Evolutionary conservation across 345 rosid genomes (phyloP).

Genomic region (Psidium guajava): DNA sequence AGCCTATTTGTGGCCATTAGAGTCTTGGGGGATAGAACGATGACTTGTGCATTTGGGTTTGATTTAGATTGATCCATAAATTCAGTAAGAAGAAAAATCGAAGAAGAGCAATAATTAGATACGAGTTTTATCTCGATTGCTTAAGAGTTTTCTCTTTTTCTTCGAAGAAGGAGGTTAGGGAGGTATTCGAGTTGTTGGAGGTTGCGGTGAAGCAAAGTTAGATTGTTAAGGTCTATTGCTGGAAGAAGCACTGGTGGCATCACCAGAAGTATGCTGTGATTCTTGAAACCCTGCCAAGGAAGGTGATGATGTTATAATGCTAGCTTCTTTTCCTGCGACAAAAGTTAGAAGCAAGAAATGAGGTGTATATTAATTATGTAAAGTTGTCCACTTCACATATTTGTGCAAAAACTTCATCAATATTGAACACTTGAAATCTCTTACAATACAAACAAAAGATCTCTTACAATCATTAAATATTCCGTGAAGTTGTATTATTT

Average conservation of each 20-base stretch:
- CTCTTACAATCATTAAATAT: too few relatives aligned
- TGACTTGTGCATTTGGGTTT: constrained; percentile 69
- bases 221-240: constrained; percentile 36
- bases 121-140: constrained; percentile 59
- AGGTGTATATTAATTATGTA: too few relatives aligned
- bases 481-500: too few relatives aligned
- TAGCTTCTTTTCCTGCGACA: too few relatives aligned
- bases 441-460: too few relatives aligned
- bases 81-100: neutral
- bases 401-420: too few relatives aligned
- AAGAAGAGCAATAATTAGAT: too few relatives aligned
- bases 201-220: constrained; percentile 13
- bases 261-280: neutral
- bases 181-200: constrained; percentile 16
- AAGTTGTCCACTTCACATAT: too few relatives aligned
- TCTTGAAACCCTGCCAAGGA: too few relatives aligned
- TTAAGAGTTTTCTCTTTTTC: constrained; percentile 75
- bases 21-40: constrained; percentile 64
- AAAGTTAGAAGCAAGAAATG: too few relatives aligned
- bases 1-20: constrained; percentile 68
- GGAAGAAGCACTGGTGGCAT: neutral
- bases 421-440: too few relatives aligned
- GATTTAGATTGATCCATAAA: neutral
- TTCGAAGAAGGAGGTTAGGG: constrained; percentile 21
- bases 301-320: too few relatives aligned